Evolutionary conservation across 106 monocot species (phyloP).

Genomic region (Platanthera guangdongensis): DNA sequence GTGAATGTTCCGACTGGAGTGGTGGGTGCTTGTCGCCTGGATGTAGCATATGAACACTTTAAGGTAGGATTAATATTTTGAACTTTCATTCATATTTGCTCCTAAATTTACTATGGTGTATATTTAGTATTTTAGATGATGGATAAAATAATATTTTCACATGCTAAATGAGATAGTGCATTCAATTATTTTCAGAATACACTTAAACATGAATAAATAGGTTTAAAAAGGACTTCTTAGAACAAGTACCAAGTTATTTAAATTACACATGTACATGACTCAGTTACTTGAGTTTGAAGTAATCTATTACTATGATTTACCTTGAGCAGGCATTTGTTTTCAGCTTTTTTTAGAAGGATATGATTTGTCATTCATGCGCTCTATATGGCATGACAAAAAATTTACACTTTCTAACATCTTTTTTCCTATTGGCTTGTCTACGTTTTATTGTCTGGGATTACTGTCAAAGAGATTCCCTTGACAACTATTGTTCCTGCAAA

Average conservation of each 20-base stretch:
- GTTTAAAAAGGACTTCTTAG: background rate
- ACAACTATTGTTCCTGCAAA: too few species aligned
- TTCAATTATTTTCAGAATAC: background rate
- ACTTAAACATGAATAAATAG: background rate
- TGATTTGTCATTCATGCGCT: background rate
- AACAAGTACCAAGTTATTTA: background rate
- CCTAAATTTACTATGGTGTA: background rate
- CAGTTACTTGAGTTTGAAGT: background rate
- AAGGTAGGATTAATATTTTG: constrained; percentile 42
- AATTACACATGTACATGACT: background rate
- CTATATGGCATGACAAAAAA: too few species aligned
- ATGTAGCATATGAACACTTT: constrained; percentile 89
- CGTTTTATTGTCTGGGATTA: too few species aligned
- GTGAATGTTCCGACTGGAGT: constrained; percentile 79
- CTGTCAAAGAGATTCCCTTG: too few species aligned
- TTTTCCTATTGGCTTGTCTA: too few species aligned
- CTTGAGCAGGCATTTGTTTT: background rate
- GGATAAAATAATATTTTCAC: background rate
- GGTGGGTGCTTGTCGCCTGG: constrained; percentile 95
- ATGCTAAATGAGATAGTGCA: background rate
- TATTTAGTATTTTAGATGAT: background rate
- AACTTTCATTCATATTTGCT: background rate
- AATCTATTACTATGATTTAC: constrained; percentile 1
- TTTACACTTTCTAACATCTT: too few species aligned
- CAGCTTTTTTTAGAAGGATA: background rate